Base-by-base conservation (phyloP, 176 grass and related monocot genomes). In the Aegilops longissima region DNA sequence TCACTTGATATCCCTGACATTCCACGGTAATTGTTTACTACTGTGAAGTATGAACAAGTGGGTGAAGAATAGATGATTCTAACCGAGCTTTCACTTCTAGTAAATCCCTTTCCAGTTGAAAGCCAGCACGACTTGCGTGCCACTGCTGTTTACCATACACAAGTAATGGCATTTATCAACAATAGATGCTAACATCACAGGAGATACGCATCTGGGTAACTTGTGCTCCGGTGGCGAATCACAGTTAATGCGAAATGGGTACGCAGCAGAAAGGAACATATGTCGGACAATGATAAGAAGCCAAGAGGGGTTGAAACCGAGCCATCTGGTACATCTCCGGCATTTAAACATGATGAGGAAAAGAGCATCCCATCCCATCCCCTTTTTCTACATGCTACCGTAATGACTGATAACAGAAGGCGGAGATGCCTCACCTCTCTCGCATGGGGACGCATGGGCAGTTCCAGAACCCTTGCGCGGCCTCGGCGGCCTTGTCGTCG, bases 381-480 rank as follows among this genome's bases (percentile, higher is more conserved):
- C 5, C 51, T 54, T 73, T 6, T 30, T 73, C 10, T 20, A 67
- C 63, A 33, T 3, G 52, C 31, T 44, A 35, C 21, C 59, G 56
- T 52, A 82, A 7, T 45, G 12, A 82, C 6, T 34, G 39, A n/a
- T 40, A 25, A 0, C 11, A 12, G 11, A 5, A 78, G 34, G 34
- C 7, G 23, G 45, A 44, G 68, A 71, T 17, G 23, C 14, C 45
- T 21, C 1, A 98, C 93, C 96, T 98, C 51, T 98, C 96, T 31
- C 96, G 86, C 96, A 98, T 98, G 56, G 96, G 96, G 30, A 98
- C 96, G 2, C 96, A 98, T 58, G 96, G 96, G 67, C 96, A 98
- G 76, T 98, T 98, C 96, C 96, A 98, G 92, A 93, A 98, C 88
- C 96, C 96, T 81, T 98, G 96, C 9, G 90, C 92, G 71, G 45